These are phyloP conservation scores for Coemansia sp. DNA, from an alignment of 192 early-diverging fungal species.

Conservation along the genomic window DNA sequence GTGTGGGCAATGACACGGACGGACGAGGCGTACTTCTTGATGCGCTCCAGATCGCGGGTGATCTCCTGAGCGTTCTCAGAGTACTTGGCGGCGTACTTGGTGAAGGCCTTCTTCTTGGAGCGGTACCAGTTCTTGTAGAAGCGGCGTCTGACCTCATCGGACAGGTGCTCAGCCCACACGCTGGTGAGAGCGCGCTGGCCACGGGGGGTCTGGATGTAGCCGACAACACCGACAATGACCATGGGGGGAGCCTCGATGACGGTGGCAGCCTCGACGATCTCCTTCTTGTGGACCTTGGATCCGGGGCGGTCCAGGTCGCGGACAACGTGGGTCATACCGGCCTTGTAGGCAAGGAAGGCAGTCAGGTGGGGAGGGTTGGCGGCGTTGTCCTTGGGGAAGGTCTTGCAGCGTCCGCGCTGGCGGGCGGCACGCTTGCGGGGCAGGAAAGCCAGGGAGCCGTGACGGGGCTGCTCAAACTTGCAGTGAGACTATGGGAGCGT, in stretches of 20 bases:
- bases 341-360: conserved; percentile 99
- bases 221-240: conserved; percentile 97
- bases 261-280: conserved; percentile 98
- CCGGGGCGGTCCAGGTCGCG: conserved; percentile 98
- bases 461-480: conserved; percentile 98
- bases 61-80: conserved; percentile 80
- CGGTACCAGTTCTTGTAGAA: conserved; percentile 99
- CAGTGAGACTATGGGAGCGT: conserved; percentile 65
- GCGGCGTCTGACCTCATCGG: conserved; percentile 95
- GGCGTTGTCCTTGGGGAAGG: conserved; percentile 98
- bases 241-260: conserved; percentile 97
- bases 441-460: conserved; percentile 70
- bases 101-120: conserved; percentile 99
- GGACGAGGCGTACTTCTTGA: conserved; percentile 99
- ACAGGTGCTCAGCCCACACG: conserved; percentile 99
- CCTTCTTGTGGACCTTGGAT: conserved; percentile 99
- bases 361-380: conserved; percentile 96
- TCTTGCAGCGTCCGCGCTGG: conserved; percentile 95
- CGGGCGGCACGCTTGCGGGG: conserved; percentile 82
- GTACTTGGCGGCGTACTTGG: conserved; percentile 98
- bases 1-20: conserved; percentile 98
- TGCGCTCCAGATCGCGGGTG: conserved; percentile 89
- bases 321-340: conserved; percentile 99
- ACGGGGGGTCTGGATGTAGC: conserved; percentile 98
- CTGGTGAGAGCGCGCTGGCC: conserved; percentile 98